Evolutionary conservation across 371 early-diverging fungal genomes (phyloP).

Genomic region (Mortierella sp.): DNA sequence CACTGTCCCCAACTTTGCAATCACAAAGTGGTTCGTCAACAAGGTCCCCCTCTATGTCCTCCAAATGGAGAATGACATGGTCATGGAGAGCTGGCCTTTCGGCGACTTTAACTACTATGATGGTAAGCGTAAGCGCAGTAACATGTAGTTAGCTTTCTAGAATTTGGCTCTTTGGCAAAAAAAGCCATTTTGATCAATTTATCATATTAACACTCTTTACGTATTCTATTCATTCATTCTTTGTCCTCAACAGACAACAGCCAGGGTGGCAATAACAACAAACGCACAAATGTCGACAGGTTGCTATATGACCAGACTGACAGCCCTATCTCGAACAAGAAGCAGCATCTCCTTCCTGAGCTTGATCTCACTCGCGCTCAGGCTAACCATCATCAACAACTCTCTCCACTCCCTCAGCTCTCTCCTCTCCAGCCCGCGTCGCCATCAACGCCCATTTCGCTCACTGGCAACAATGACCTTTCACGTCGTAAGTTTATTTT

Average conservation of each 20-base stretch:
- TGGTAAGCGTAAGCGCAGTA: conserved; percentile 12
- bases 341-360: conserved; percentile 25
- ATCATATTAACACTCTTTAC: neutral
- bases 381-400: conserved; percentile 6
- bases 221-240: neutral
- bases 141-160: neutral
- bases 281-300: conserved; percentile 31
- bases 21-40: conserved; percentile 55
- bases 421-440: conserved; percentile 19
- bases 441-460: conserved; percentile 29
- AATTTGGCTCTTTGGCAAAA: neutral
- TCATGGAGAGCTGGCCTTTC: conserved; percentile 59
- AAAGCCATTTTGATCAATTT: neutral
- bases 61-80: conserved; percentile 55
- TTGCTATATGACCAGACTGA: conserved; percentile 22
- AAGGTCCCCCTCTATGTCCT: conserved; percentile 59
- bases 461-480: conserved; percentile 15
- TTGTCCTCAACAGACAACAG: conserved; percentile 2
- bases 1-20: conserved; percentile 53
- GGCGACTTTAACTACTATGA: conserved; percentile 56
- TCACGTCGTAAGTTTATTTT: conserved; percentile 37
- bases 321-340: conserved; percentile 26
- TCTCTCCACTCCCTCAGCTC: conserved; percentile 20
- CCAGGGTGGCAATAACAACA: conserved; percentile 29
- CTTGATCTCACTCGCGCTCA: conserved; percentile 36